These are phyloP conservation scores for Debaryomycetaceae sp. DNA, from an alignment of 1,139 yeast genomes.

Conservation along the genomic window DNA sequence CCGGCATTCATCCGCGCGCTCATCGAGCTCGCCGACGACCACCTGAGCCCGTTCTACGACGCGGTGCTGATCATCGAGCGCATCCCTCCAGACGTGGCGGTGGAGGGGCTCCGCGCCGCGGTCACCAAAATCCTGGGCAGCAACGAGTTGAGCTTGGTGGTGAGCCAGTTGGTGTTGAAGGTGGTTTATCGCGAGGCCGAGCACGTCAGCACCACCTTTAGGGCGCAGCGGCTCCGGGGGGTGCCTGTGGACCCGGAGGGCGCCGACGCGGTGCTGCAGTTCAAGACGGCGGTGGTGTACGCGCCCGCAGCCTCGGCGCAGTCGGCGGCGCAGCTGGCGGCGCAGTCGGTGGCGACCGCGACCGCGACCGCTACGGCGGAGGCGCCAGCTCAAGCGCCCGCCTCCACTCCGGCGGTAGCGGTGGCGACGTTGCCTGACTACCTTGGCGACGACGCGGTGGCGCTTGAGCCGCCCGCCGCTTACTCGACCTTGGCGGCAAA, in stretches of 20 bases:
- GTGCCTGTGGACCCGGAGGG: constrained; percentile 29
- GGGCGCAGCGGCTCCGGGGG: constrained; percentile 40
- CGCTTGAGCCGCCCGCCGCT: too few species aligned
- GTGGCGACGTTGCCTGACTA: too few species aligned
- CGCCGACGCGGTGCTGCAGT: too few species aligned
- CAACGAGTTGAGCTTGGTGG: constrained; percentile 54
- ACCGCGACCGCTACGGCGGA: too few species aligned
- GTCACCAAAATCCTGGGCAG: constrained; percentile 62
- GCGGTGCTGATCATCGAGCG: constrained; percentile 63
- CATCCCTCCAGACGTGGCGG: constrained; percentile 58
- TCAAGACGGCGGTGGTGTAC: too few species aligned
- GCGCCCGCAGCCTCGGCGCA: too few species aligned
- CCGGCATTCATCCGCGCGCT: constrained; percentile 74
- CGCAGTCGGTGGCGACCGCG: too few species aligned
- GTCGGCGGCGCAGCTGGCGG: too few species aligned
- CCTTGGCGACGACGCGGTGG: too few species aligned
- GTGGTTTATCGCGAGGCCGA: constrained; percentile 61
- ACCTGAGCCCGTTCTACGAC: constrained; percentile 47
- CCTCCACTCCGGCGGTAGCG: too few species aligned
- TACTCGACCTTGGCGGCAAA: too few species aligned
- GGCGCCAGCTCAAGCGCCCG: too few species aligned
- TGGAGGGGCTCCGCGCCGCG: constrained; percentile 62
- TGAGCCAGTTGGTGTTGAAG: constrained; percentile 56
- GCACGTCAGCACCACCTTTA: constrained; percentile 33
- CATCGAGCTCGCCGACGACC: constrained; percentile 64